Conservation (phyloP, 139 green algal genomes). For the Picochlorum sp. region DNA sequence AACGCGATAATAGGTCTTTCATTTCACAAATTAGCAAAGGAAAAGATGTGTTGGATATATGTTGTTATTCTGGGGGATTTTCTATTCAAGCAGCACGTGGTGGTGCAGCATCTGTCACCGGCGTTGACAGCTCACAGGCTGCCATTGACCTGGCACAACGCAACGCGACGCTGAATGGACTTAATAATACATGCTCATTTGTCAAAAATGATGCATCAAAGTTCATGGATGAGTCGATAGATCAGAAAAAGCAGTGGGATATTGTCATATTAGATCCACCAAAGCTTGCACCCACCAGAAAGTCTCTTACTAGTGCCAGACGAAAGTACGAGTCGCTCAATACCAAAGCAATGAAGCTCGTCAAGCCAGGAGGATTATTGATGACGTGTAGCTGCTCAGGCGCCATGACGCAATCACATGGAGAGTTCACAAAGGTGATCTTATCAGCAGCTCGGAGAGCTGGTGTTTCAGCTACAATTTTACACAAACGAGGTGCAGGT, state of each 20-base stretch:
- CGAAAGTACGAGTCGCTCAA: conserved; percentile 59
- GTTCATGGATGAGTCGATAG: conserved; percentile 48
- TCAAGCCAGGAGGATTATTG: conserved; percentile 73
- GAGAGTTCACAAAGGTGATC: conserved; percentile 43
- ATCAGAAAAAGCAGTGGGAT: conserved; percentile 50
- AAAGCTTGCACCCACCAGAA: conserved; percentile 81
- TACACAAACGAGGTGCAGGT: conserved; percentile 55
- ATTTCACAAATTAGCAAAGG: conserved; percentile 43
- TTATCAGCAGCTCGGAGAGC: conserved; percentile 23
- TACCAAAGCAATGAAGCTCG: conserved; percentile 44
- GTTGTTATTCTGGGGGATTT: conserved; percentile 78
- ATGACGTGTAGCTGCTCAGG: conserved; percentile 91
- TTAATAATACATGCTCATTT: conserved; percentile 43
- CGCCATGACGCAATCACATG: conserved; percentile 63
- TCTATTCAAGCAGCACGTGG: conserved; percentile 40
- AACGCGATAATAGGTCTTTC: conserved; percentile 70
- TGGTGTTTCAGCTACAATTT: conserved; percentile 38
- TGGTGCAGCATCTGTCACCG: conserved; percentile 35
- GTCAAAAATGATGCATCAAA: conserved; percentile 46
- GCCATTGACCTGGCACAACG: conserved; percentile 56
- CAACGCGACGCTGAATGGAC: conserved; percentile 72
- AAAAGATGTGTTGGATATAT: conserved; percentile 77
- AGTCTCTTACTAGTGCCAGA: conserved; percentile 30
- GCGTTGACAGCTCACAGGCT: conserved; percentile 57
- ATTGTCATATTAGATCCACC: conserved; percentile 91